Evolutionary conservation across 345 rosid species (phyloP).

Genomic region (Gossypium rotundifolium): DNA sequence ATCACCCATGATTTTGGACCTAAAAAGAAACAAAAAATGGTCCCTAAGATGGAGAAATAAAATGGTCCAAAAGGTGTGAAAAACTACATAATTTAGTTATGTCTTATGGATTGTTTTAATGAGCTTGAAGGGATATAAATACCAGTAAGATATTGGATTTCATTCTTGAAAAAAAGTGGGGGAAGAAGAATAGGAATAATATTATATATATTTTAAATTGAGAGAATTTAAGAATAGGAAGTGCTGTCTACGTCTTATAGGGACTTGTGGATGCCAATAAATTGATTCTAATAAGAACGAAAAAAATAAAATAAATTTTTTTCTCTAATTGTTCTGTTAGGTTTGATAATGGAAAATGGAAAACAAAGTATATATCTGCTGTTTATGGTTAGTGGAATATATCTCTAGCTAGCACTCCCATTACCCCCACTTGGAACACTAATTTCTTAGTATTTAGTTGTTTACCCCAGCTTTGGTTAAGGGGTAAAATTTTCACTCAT

Average conservation of each 20-base stretch:
- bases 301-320: neutral
- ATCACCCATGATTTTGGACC: constrained; percentile 34
- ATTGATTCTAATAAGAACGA: neutral
- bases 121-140: constrained; percentile 26
- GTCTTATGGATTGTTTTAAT: constrained; percentile 13
- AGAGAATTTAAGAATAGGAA: constrained; percentile 2
- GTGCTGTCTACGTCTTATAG: constrained; percentile 24
- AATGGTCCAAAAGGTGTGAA: constrained; percentile 3
- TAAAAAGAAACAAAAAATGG: neutral
- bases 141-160: constrained; percentile 6
- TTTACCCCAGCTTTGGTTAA: too few relatives aligned
- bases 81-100: neutral
- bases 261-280: constrained; percentile 27
- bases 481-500: too few relatives aligned
- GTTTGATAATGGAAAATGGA: neutral
- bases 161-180: neutral
- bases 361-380: neutral
- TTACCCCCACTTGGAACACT: neutral
- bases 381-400: neutral
- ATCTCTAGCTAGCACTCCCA: neutral
- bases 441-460: neutral
- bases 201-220: neutral
- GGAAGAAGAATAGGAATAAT: constrained; percentile 16
- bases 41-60: constrained; percentile 1
- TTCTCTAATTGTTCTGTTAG: neutral